A percentile compares a stretch with the other conserved stretches of the same genome.
These are phyloP conservation scores for Orbilia javanica DNA, from an alignment of 2,329 filamentous ascomycete genomes.

Conservation along the genomic window DNA sequence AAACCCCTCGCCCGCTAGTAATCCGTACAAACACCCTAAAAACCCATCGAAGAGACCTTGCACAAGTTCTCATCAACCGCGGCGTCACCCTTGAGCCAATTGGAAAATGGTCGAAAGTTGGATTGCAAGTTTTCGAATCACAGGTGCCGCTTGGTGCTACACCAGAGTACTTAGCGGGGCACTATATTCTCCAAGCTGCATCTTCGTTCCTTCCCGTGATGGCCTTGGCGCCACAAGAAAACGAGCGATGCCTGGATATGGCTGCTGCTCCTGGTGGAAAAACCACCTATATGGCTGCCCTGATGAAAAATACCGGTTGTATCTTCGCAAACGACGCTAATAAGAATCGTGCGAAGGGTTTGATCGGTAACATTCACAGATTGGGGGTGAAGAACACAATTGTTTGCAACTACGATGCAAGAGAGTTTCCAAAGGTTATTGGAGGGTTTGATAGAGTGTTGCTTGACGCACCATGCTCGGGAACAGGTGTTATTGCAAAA, in stretches of 20 bases:
- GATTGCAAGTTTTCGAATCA: constrained; percentile 94
- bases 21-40: constrained; percentile 97
- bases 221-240: constrained; percentile 92
- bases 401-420: constrained; percentile 93
- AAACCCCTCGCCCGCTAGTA: constrained; percentile 90
- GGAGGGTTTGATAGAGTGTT: constrained; percentile 95
- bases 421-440: constrained; percentile 93
- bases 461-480: constrained; percentile 94
- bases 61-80: constrained; percentile 92
- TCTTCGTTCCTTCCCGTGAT: constrained; percentile 98
- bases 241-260: constrained; percentile 93
- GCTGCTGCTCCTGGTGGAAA: constrained; percentile 95
- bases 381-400: constrained; percentile 93
- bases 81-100: constrained; percentile 96
- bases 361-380: constrained; percentile 98
- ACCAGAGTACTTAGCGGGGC: constrained; percentile 94
- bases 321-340: constrained; percentile 97
- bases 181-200: constrained; percentile 97
- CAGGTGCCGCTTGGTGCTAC: constrained; percentile 90
- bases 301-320: constrained; percentile 97
- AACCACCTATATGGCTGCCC: constrained; percentile 92
- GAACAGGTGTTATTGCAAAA: constrained; percentile 97
- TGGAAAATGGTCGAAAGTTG: constrained; percentile 98
- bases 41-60: constrained; percentile 80
- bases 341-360: constrained; percentile 91